Conservation (phyloP, 2,329 filamentous ascomycete species). For the Pyricularia sp. region DNA sequence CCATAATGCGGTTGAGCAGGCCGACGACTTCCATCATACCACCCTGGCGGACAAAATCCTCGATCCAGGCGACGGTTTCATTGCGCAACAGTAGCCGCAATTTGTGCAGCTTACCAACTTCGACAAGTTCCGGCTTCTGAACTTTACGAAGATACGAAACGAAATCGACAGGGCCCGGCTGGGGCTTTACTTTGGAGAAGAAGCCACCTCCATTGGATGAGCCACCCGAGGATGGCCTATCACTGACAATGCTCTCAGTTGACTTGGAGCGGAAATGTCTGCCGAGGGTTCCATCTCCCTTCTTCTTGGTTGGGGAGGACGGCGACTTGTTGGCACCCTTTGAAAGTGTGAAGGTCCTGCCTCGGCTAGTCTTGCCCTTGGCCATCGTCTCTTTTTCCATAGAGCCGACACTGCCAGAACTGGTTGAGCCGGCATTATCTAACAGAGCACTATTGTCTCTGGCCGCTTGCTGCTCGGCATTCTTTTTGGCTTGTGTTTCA, state of each 20-base stretch:
- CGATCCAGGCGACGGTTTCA: constrained; percentile 92
- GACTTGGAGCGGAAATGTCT: constrained; percentile 65
- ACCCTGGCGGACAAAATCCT: constrained; percentile 78
- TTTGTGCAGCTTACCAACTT: constrained; percentile 94
- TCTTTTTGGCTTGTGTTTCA: constrained; percentile 45
- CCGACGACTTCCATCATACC: constrained; percentile 89
- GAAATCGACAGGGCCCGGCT: constrained; percentile 72
- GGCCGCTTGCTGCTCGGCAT: constrained; percentile 12
- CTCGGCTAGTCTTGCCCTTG: constrained; percentile 52
- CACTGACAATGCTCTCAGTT: constrained; percentile 56
- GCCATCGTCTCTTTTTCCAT: constrained; percentile 30
- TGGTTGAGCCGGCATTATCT: constrained; percentile 33
- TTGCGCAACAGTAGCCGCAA: constrained; percentile 81
- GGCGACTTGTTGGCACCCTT: constrained; percentile 49
- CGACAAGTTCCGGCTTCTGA: constrained; percentile 71
- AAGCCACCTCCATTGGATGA: constrained; percentile 28
- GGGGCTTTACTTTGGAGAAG: constrained; percentile 61
- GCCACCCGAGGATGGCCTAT: constrained; percentile 41
- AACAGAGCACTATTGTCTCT: not conserved
- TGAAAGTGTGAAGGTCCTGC: constrained; percentile 70
- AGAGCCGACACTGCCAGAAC: constrained; percentile 27
- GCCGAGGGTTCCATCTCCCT: constrained; percentile 50
- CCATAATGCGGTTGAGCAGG: constrained; percentile 83
- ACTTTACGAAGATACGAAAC: constrained; percentile 77
- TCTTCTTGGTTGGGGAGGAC: constrained; percentile 63